Percentiles rank a stretch among this genome's conserved stretches.
Evolutionary conservation across 2,329 filamentous ascomycete genomes (phyloP).

Genomic region (Sporothrix dimorphospora): DNA sequence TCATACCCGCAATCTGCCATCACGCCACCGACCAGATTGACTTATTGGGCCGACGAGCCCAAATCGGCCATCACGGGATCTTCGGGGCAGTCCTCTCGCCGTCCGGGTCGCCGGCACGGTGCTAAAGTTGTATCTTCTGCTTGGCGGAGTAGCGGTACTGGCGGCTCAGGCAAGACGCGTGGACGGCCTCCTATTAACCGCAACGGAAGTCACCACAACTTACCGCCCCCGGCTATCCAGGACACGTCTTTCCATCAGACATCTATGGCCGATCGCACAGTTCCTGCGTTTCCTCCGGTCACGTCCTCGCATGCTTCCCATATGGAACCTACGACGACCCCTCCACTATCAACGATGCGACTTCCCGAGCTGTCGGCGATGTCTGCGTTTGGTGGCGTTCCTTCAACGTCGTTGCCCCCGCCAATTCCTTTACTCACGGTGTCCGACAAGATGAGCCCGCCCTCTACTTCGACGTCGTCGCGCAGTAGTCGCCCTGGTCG

Average conservation of each 20-base stretch:
- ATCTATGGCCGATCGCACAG: conserved; percentile 53
- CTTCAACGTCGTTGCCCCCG: not conserved
- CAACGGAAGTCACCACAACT: conserved; percentile 41
- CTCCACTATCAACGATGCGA: conserved; percentile 16
- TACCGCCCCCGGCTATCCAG: conserved; percentile 28
- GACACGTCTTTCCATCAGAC: conserved; percentile 71
- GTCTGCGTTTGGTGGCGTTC: not conserved
- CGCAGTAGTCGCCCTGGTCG: conserved; percentile 48
- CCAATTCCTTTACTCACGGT: not conserved
- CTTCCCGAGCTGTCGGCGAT: conserved; percentile 9
- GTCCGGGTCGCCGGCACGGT: conserved; percentile 67
- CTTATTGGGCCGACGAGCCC: conserved; percentile 68
- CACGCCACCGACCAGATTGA: conserved; percentile 62
- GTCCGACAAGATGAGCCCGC: conserved; percentile 22
- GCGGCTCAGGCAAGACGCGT: conserved; percentile 69
- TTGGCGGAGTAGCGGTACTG: conserved; percentile 71
- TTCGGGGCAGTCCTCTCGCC: conserved; percentile 52
- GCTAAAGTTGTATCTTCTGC: conserved; percentile 86
- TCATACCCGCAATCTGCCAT: conserved; percentile 80
- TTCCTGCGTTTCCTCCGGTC: not conserved
- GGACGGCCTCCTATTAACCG: conserved; percentile 79
- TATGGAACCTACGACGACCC: conserved; percentile 11
- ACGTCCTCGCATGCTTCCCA: conserved; percentile 11
- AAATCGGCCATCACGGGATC: conserved; percentile 71
- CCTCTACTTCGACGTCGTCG: not conserved